These are phyloP conservation scores for Pseudocercospora macadamiae DNA, from an alignment of 2,329 filamentous ascomycete genomes.

Conservation along the genomic window DNA sequence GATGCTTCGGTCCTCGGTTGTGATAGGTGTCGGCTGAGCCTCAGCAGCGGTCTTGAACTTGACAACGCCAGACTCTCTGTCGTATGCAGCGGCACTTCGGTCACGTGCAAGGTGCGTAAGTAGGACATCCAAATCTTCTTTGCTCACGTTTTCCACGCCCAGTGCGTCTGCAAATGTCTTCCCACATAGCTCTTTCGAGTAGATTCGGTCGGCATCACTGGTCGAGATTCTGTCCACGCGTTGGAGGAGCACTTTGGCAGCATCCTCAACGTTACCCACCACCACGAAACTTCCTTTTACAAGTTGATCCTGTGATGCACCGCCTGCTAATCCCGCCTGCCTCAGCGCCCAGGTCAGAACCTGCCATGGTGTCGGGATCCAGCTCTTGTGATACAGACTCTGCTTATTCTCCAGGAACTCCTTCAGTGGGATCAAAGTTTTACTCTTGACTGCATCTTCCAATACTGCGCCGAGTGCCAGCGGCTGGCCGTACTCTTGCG, in stretches of 20 bases:
- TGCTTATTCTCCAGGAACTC: slow-evolving; percentile 68
- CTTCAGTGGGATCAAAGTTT: slow-evolving; percentile 69
- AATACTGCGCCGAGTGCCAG: slow-evolving; percentile 79
- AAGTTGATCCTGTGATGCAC: slow-evolving; percentile 55
- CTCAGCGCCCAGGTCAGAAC: slow-evolving; percentile 75
- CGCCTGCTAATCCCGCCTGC: slow-evolving; percentile 50
- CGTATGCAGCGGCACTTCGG: slow-evolving; percentile 46
- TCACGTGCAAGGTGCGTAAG: slow-evolving; percentile 55
- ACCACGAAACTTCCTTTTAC: slow-evolving; percentile 68
- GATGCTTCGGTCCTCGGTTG: slow-evolving; percentile 77
- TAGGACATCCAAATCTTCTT: slow-evolving; percentile 52
- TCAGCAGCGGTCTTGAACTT: slow-evolving; percentile 68
- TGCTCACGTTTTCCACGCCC: slow-evolving; percentile 36
- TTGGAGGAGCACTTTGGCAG: slow-evolving; percentile 46
- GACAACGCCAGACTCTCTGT: slow-evolving; percentile 57
- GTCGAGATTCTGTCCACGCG: slow-evolving; percentile 36
- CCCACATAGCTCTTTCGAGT: slow-evolving; percentile 36
- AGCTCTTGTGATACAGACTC: slow-evolving; percentile 72
- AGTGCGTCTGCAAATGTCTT: slow-evolving; percentile 30
- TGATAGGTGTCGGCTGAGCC: slow-evolving; percentile 56
- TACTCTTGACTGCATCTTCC: slow-evolving; percentile 70
- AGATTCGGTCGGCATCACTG: slow-evolving; percentile 39
- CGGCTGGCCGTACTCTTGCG: slow-evolving; percentile 77
- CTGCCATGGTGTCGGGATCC: slow-evolving; percentile 69
- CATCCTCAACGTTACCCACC: slow-evolving; percentile 61